Conservation (phyloP, 805 yeast species). For the Ogataea trehalophila region DNA sequence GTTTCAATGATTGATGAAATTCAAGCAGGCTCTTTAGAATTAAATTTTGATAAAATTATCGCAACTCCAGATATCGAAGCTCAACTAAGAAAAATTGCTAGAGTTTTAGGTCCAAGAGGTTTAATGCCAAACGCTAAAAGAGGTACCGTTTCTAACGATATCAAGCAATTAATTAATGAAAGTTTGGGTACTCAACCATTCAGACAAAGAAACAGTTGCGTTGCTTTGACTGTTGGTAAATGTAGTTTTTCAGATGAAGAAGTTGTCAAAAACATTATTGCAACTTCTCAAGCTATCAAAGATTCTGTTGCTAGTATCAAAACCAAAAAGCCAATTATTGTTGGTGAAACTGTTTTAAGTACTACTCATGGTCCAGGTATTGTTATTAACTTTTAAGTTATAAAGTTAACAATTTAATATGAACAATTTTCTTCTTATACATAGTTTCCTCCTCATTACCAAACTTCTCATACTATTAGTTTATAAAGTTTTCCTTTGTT, state of each 20-base stretch:
- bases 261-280: conserved; percentile 62
- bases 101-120: conserved; percentile 81
- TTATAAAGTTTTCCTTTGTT: not conserved
- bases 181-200: conserved; percentile 69
- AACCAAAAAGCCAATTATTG: conserved; percentile 58
- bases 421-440: not conserved
- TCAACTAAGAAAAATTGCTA: conserved; percentile 64
- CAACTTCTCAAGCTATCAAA: conserved; percentile 58
- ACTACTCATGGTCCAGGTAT: conserved; percentile 80
- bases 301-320: conserved; percentile 50
- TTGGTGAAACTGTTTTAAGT: conserved; percentile 65
- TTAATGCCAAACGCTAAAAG: conserved; percentile 83
- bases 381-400: conserved; percentile 46
- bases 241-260: conserved; percentile 75
- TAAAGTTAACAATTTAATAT: not conserved
- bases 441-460: not conserved
- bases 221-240: conserved; percentile 70
- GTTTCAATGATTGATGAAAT: conserved; percentile 61
- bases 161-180: conserved; percentile 45
- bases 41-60: conserved; percentile 68
- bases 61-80: conserved; percentile 79
- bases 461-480: too few species aligned
- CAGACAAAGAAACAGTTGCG: conserved; percentile 61
- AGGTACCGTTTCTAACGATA: conserved; percentile 77
- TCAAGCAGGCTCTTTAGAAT: conserved; percentile 42